phyloP scores from a whole-genome alignment of 164 flowering plant species.

The Vitis rupestris region DNA sequence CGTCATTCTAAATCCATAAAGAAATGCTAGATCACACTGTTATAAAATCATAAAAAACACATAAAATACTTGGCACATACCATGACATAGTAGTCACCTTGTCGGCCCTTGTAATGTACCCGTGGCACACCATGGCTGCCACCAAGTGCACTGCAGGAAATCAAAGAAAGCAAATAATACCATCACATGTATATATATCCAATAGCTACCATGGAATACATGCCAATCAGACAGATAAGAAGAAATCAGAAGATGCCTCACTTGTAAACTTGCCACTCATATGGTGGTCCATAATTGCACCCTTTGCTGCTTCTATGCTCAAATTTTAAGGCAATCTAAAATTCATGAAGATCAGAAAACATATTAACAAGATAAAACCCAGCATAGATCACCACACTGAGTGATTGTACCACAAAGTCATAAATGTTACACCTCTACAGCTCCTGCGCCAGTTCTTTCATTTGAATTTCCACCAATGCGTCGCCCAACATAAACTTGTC shows the following conservation, averaged over 20 bases:
- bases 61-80: conserved; percentile 29
- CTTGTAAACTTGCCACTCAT: conserved; percentile 93
- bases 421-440: conserved; percentile 52
- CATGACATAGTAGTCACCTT: conserved; percentile 84
- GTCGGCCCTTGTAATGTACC: conserved; percentile 81
- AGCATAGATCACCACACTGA: background rate
- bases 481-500: conserved; percentile 89
- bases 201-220: background rate
- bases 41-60: background rate
- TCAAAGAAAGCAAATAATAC: background rate
- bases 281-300: conserved; percentile 83
- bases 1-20: background rate
- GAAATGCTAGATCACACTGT: background rate
- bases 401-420: background rate
- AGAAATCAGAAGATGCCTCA: conserved; percentile 22
- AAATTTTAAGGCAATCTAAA: conserved; percentile 80
- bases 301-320: conserved; percentile 91
- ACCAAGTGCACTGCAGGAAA: conserved; percentile 61
- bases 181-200: background rate
- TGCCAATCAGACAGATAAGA: background rate
- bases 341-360: conserved; percentile 2
- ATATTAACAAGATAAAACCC: background rate
- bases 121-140: conserved; percentile 91
- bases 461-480: conserved; percentile 35
- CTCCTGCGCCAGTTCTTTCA: conserved; percentile 60